Percentiles rank a stretch among this genome's conserved stretches.
Conservation (phyloP, 2,329 filamentous ascomycete species). For the Aspergillus aculeatus region DNA sequence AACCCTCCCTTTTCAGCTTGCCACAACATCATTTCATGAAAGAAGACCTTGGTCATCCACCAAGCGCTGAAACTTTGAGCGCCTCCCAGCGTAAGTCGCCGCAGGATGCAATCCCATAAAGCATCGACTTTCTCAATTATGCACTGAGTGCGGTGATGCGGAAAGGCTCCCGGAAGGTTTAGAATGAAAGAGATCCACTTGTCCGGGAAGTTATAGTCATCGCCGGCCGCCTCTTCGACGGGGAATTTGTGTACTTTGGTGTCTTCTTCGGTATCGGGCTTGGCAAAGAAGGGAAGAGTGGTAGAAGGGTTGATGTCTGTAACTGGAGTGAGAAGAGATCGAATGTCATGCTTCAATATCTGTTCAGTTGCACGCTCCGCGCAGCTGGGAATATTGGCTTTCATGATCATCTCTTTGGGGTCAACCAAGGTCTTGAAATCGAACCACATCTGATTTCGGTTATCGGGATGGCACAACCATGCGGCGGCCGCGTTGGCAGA, state of each 20-base stretch:
- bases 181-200: constrained; percentile 49
- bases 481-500: constrained; percentile 92
- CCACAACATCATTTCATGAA: constrained; percentile 92
- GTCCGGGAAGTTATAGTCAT: constrained; percentile 50
- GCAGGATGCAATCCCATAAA: constrained; percentile 46
- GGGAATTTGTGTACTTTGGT: constrained; percentile 34
- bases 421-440: constrained; percentile 62
- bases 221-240: constrained; percentile 36
- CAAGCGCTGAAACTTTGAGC: constrained; percentile 50
- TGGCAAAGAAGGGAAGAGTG: constrained; percentile 34
- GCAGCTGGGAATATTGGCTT: constrained; percentile 42
- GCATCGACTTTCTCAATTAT: constrained; percentile 46
- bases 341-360: constrained; percentile 47
- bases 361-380: constrained; percentile 36
- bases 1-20: constrained; percentile 88
- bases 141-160: constrained; percentile 44
- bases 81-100: constrained; percentile 44
- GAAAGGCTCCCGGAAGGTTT: constrained; percentile 40
- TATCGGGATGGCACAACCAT: constrained; percentile 83
- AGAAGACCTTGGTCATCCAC: constrained; percentile 84
- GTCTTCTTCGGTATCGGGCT: constrained; percentile 34
- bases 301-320: constrained; percentile 30
- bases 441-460: constrained; percentile 91
- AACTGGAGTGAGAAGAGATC: constrained; percentile 44
- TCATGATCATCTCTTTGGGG: constrained; percentile 41